Conservation (phyloP, 2,329 filamentous ascomycete genomes). For the Pseudocercospora fijiensis region DNA sequence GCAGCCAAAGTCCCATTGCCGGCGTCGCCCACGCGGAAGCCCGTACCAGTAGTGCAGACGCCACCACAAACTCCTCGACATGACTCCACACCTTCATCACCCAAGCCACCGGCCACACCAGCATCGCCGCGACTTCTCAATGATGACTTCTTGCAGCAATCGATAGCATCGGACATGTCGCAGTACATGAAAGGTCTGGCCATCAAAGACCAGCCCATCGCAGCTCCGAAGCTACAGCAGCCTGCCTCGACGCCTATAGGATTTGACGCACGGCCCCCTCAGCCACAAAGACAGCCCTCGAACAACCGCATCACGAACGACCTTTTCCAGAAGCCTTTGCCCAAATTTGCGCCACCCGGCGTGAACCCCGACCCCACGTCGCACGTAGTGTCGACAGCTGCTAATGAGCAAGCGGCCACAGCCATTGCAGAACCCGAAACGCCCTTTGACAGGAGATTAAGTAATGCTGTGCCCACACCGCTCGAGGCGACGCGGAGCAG, state of each 20-base stretch:
- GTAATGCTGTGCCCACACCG: not conserved
- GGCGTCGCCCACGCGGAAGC: constrained; percentile 47
- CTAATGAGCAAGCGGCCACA: not conserved
- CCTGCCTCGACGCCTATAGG: constrained; percentile 9
- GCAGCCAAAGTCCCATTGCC: constrained; percentile 49
- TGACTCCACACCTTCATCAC: constrained; percentile 35
- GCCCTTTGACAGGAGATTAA: not conserved
- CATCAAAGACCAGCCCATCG: constrained; percentile 36
- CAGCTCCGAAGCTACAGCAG: constrained; percentile 25
- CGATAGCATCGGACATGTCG: constrained; percentile 48
- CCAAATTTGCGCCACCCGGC: constrained; percentile 30
- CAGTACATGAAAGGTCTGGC: constrained; percentile 40
- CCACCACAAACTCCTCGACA: constrained; percentile 34
- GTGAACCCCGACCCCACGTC: constrained; percentile 8
- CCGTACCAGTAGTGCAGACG: constrained; percentile 37
- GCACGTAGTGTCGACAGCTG: not conserved
- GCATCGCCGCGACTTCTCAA: constrained; percentile 37
- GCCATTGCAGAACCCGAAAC: constrained; percentile 14
- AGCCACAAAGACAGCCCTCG: constrained; percentile 12
- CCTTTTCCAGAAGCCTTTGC: constrained; percentile 38
- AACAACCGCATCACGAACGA: constrained; percentile 28
- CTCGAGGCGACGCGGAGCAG: constrained; percentile 15
- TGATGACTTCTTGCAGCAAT: constrained; percentile 51
- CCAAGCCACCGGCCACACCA: constrained; percentile 36
- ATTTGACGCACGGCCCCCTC: constrained; percentile 11